These are phyloP conservation scores for Catenaria anguillulae DNA, from an alignment of 371 early-diverging fungal species.

Conservation along the genomic window DNA sequence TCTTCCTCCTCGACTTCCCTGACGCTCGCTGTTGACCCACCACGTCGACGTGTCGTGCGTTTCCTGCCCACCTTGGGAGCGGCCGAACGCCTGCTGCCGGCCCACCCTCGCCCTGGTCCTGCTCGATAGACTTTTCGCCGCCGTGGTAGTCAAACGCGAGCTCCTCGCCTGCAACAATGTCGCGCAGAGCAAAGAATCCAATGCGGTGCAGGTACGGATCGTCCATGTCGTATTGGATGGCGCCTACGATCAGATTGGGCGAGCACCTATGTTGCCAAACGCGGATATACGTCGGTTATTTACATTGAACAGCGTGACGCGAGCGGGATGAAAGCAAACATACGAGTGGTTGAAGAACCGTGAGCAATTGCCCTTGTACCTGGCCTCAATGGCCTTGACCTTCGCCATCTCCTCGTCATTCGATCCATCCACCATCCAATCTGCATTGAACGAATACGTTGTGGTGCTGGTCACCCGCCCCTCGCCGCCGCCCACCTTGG, in stretches of 20 bases:
- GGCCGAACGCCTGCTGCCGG: too few species aligned
- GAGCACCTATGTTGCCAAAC: too few species aligned
- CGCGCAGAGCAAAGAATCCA: not conserved
- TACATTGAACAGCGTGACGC: not conserved
- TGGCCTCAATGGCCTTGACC: not conserved
- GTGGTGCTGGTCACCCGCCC: too few species aligned
- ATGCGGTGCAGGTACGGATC: not conserved
- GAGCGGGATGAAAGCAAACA: not conserved
- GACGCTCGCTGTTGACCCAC: too few species aligned
- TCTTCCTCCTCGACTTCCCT: too few species aligned
- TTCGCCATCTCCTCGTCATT: not conserved
- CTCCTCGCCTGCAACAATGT: not conserved
- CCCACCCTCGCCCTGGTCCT: too few species aligned
- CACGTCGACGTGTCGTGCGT: too few species aligned
- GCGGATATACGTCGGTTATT: not conserved
- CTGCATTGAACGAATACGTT: not conserved
- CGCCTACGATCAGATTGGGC: not conserved
- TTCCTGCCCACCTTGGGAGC: too few species aligned
- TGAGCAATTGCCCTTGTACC: not conserved
- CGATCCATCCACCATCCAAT: not conserved
- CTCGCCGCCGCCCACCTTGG: not conserved
- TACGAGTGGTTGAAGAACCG: conserved; percentile 1
- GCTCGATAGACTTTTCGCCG: too few species aligned
- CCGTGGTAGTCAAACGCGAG: not conserved
- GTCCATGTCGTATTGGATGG: not conserved